A percentile compares a stretch with the other conserved stretches of the same genome.
Conservation (phyloP, 768 basidiomycete species). For the Multifurca ochricompacta region DNA sequence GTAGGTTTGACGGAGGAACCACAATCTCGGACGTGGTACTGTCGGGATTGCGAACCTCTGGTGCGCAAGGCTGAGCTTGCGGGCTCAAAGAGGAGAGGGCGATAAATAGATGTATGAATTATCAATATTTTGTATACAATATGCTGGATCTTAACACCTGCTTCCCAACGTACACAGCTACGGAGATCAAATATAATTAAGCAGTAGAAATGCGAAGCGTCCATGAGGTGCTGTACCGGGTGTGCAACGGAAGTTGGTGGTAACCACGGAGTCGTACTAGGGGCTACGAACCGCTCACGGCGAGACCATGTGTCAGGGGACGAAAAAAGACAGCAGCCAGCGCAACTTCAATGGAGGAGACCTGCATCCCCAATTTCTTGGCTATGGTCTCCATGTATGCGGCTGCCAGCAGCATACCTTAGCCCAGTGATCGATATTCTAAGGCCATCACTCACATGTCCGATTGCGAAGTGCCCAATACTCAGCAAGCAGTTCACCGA, state of each 20-base stretch:
- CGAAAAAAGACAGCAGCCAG: not conserved
- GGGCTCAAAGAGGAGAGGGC: conserved; percentile 27
- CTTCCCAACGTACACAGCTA: not conserved
- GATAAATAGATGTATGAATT: conserved; percentile 13
- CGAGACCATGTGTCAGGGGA: not conserved
- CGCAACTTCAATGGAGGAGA: conserved; percentile 18
- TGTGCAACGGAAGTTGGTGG: too few relatives aligned
- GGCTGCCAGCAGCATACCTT: conserved; percentile 35
- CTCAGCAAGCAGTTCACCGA: conserved; percentile 74
- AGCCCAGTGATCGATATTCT: not conserved
- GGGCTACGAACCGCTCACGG: not conserved
- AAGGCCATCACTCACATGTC: conserved; percentile 44
- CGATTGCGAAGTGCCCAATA: conserved; percentile 77
- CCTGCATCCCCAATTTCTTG: conserved; percentile 63
- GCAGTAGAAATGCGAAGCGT: not conserved
- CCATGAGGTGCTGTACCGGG: too few relatives aligned
- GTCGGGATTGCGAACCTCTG: conserved; percentile 46
- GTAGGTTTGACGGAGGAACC: conserved; percentile 53
- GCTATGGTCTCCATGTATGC: conserved; percentile 84
- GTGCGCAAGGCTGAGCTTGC: conserved; percentile 27
- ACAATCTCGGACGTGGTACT: conserved; percentile 56
- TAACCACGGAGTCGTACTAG: too few relatives aligned
- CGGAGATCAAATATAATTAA: not conserved
- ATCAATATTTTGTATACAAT: not conserved
- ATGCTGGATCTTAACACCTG: not conserved